These are phyloP conservation scores for Isatis tinctoria DNA, from an alignment of 345 rosid species.

Conservation along the genomic window DNA sequence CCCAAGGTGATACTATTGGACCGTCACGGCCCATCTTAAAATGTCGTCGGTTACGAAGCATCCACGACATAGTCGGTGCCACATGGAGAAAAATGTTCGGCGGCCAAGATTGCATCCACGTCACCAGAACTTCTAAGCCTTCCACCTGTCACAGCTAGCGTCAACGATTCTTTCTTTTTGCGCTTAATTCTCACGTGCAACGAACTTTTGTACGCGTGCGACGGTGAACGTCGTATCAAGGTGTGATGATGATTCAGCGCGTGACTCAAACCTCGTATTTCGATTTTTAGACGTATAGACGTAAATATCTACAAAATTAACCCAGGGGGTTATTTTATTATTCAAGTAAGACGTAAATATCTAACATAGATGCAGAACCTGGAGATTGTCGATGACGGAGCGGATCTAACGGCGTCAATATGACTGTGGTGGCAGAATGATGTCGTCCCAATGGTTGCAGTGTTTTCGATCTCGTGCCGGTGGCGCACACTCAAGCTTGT, in stretches of 20 bases:
- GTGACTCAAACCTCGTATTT: background rate
- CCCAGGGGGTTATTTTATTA: background rate
- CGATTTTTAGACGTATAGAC: background rate
- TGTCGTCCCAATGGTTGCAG: too few species aligned
- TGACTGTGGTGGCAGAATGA: too few species aligned
- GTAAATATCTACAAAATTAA: background rate
- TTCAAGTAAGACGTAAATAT: background rate
- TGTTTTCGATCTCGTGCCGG: too few species aligned
- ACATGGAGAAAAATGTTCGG: background rate
- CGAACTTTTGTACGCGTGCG: conserved; percentile 14
- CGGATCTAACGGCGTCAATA: too few species aligned
- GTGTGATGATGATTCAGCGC: background rate
- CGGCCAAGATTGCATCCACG: conserved; percentile 3
- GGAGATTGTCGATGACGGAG: too few species aligned
- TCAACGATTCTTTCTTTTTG: background rate
- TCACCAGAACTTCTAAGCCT: background rate
- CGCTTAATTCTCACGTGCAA: conserved; percentile 16
- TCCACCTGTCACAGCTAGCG: conserved; percentile 16
- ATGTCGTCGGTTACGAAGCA: conserved; percentile 17
- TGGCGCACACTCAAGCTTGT: too few species aligned
- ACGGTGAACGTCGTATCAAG: background rate
- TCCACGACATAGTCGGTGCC: conserved; percentile 25
- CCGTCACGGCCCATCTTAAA: conserved; percentile 23
- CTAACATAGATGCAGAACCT: background rate
- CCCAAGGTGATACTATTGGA: background rate